Conservation (phyloP, 345 rosid genomes). For the Iberis pinnata region DNA sequence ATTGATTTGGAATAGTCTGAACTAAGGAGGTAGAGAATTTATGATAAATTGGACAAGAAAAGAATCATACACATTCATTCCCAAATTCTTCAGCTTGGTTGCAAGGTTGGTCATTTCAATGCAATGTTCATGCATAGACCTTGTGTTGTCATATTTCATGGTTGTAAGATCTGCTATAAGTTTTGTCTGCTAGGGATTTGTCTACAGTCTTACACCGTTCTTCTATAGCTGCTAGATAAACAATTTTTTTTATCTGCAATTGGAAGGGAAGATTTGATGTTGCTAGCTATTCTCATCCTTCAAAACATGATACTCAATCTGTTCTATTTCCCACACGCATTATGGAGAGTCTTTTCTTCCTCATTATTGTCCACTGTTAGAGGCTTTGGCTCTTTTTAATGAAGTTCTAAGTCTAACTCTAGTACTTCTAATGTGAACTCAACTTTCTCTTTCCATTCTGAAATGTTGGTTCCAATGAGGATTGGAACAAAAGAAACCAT, state of each 20-base stretch:
- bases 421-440: constrained; percentile 6
- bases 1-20: not conserved
- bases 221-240: not conserved
- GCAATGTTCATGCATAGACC: not conserved
- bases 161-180: not conserved
- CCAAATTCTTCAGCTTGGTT: not conserved
- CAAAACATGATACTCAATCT: not conserved
- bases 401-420: not conserved
- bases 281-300: not conserved
- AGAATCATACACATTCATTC: not conserved
- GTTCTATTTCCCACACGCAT: not conserved
- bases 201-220: not conserved
- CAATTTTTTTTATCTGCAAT: not conserved
- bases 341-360: not conserved
- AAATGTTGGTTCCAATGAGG: not conserved
- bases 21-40: not conserved
- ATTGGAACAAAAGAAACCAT: not conserved
- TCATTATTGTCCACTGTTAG: not conserved
- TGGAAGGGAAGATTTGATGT: not conserved
- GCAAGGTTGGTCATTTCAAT: not conserved
- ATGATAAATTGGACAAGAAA: not conserved
- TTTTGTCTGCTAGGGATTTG: not conserved
- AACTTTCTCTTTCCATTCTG: constrained; percentile 5
- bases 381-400: not conserved
- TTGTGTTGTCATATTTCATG: not conserved